Base-by-base conservation (phyloP, 1,139 yeast species). In the Blastobotrys persicus region DNA sequence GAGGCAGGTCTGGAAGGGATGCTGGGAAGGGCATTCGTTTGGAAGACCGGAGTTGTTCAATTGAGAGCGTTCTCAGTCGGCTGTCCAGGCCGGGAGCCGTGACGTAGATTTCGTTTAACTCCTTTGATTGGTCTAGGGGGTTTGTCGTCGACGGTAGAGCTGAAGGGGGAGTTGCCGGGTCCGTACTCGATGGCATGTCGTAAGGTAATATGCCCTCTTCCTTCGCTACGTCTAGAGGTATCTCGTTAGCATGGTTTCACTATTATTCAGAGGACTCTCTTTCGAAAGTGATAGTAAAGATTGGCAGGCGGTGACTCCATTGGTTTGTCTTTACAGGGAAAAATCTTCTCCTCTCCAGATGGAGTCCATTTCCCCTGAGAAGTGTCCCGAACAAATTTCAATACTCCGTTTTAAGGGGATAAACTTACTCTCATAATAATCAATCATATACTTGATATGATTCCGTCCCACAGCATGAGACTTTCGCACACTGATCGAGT, bases 401-500 rank as follows among this genome's bases (percentile, higher is more conserved):
- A n/a, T n/a, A n/a, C n/a, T n/a, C n/a, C n/a, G n/a, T n/a, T n/a
- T n/a, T n/a, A n/a, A n/a, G n/a, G n/a, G n/a, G 26, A 13, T n/a
- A n/a, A 12, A 54, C 69, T 35, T 54, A 65, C 71, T 67, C 61
- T 83, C 88, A 60, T 86, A 89, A 70, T 88, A 89, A 54, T 85
- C 86, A 52, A 89, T 81, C 52, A 86, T 88, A 52, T 79, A 76
- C 57, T 79, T 77, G 46, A 87, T 74, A 65, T 91, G 98, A 64
- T 86, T 84, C 60, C 80, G 80, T 12, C 98, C 98, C 45, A 78
- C 72, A 45, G 87, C 70, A 67, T 91, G 98, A 39, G 91, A 83
- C 62, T 85, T 83, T 41, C 96, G 72, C 47, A 89, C 97, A 69
- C 95, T 85, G 64, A 82, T 74, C 28, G 95, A 85, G 68, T 88